Evolutionary conservation across 2,329 filamentous ascomycete genomes (phyloP), one percentile per base, ranked within the genome.

Genomic region (Exophiala xenobiotica): DNA sequence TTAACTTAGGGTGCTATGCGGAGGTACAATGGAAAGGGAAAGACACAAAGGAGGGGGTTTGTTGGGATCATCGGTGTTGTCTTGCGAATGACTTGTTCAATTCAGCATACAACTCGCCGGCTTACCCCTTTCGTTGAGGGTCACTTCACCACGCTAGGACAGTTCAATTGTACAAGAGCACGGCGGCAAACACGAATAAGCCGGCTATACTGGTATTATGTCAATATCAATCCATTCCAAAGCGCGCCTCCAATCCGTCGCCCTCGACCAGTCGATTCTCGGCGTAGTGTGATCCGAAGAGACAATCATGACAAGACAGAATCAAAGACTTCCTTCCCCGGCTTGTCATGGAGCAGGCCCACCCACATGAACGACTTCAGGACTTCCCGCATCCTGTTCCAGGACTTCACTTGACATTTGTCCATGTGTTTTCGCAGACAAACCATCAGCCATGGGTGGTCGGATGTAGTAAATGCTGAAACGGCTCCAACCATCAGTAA

Each of bases 281-380:
- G n/a, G n/a, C n/a, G n/a, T n/a, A n/a, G n/a, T n/a, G n/a, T n/a
- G n/a, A n/a, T n/a, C n/a, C n/a, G n/a, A n/a, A n/a, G n/a, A n/a
- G n/a, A n/a, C n/a, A n/a, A n/a, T n/a, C n/a, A n/a, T n/a, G n/a
- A n/a, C n/a, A n/a, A n/a, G n/a, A n/a, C n/a, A n/a, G 26, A 26
- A n/a, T 27, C 26, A 14, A 46, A 68, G 1, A 66, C 24, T 4
- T 51, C 40, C 54, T 64, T 59, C 9, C 65, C 66, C 1, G 54
- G 56, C 41, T 52, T 48, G n/a, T 69, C 66, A 44, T 68, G 58
- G 14, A 69, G 47, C 7, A 67, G 16, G 6, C 47, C 58, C 41
- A 69, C 63, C 66, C 68, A 70, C 60, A 68, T 60, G 37, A 65
- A 58, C 11, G 56, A 58, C 43, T 57, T 61, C 42, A 69, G 29